Conservation (phyloP, 1,284 basidiomycete genomes). For the Athelia psychrophila region DNA sequence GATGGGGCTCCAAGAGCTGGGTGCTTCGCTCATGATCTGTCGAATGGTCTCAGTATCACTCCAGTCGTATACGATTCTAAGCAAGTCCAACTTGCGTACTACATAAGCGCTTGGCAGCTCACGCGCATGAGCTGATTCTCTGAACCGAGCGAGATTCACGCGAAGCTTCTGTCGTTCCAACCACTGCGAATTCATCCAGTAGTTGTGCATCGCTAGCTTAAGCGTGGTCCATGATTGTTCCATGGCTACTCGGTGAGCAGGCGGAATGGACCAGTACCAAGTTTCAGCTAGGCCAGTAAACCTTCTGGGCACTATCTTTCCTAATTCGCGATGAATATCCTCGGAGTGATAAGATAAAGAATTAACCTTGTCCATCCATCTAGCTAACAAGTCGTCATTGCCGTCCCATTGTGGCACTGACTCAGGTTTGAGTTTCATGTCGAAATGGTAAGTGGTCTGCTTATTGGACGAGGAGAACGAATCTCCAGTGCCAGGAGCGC, state of each 20-base stretch:
- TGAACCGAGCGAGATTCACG: background rate
- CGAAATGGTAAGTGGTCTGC: too few relatives aligned
- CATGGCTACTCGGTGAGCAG: background rate
- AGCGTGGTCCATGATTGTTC: background rate
- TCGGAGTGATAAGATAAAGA: background rate
- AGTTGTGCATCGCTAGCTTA: background rate
- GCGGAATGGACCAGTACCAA: background rate
- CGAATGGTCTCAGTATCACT: conserved; percentile 22
- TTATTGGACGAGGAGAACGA: too few relatives aligned
- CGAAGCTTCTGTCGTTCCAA: background rate
- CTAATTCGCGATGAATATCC: background rate
- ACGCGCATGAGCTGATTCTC: background rate
- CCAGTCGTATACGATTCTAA: background rate
- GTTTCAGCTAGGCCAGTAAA: background rate
- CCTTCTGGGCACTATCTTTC: background rate
- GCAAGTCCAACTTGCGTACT: background rate
- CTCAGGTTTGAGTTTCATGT: background rate
- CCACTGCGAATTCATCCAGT: background rate
- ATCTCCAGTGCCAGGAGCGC: too few relatives aligned
- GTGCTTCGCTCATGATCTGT: conserved; percentile 24
- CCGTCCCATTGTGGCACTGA: background rate
- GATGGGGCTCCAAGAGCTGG: conserved; percentile 14
- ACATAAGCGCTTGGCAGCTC: background rate
- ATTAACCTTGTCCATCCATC: background rate
- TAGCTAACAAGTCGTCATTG: background rate